phyloP scores from a whole-genome alignment of 352 stramenopile species.

The Saprolegnia parasitica region DNA sequence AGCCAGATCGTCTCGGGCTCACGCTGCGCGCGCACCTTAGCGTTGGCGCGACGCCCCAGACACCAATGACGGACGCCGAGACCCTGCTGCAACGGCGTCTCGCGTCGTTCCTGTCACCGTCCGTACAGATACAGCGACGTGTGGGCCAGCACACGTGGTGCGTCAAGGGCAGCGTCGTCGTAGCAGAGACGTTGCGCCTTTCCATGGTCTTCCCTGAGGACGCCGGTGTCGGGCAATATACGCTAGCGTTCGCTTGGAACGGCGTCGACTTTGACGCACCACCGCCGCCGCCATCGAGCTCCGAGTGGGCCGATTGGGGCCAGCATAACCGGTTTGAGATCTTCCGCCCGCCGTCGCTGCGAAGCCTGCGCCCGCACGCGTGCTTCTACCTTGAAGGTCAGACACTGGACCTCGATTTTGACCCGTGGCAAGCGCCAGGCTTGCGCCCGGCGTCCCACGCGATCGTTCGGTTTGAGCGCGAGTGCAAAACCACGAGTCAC shows the following conservation, averaged over 20 bases:
- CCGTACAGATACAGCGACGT: no score
- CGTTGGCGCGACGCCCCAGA: constrained; percentile 12
- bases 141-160: no score
- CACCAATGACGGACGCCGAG: background rate
- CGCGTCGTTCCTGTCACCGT: background rate
- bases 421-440: background rate
- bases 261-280: background rate
- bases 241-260: constrained; percentile 20
- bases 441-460: background rate
- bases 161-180: background rate
- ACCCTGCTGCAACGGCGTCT: background rate
- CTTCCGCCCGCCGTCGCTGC: background rate
- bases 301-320: constrained; percentile 2
- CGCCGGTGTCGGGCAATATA: background rate
- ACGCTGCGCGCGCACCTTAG: constrained; percentile 10
- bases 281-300: background rate
- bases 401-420: background rate
- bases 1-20: background rate
- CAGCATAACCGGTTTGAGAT: constrained; percentile 11
- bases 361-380: background rate
- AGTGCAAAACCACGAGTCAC: background rate
- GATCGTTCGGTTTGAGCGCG: constrained; percentile 18
- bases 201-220: background rate
- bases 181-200: background rate
- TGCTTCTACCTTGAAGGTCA: constrained; percentile 14